Evolutionary conservation across 257 asterid species (phyloP).

Genomic region (Nicotiana benthamiana): DNA sequence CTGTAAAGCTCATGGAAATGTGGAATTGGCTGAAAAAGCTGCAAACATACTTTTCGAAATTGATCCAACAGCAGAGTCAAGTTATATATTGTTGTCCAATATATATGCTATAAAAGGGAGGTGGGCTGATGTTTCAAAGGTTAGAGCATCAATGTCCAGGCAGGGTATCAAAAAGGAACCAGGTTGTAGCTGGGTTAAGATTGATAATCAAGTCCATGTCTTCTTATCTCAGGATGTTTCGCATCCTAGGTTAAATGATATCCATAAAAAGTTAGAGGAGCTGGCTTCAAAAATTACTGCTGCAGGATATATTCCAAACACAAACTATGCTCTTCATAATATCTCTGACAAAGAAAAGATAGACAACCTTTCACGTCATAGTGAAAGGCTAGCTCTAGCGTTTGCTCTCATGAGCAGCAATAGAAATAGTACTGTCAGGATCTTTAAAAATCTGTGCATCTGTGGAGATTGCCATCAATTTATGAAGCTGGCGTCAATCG

Average conservation of each 20-base stretch:
- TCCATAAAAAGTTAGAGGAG: conserved; percentile 51
- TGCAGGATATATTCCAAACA: conserved; percentile 56
- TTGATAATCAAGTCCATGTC: conserved; percentile 55
- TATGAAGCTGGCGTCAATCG: conserved; percentile 57
- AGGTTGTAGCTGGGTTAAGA: conserved; percentile 86
- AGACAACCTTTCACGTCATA: conserved; percentile 55
- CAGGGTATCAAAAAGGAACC: conserved; percentile 74
- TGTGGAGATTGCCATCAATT: conserved; percentile 92
- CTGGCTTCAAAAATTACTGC: conserved; percentile 30
- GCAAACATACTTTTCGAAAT: conserved; percentile 53
- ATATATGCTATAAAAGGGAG: conserved; percentile 59
- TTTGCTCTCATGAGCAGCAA: conserved; percentile 53
- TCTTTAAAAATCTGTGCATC: conserved; percentile 73
- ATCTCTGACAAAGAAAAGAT: conserved; percentile 43
- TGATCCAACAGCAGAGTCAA: conserved; percentile 51
- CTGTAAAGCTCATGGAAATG: conserved; percentile 56
- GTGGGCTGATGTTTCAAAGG: conserved; percentile 64
- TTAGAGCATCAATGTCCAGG: conserved; percentile 50
- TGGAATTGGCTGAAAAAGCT: conserved; percentile 70
- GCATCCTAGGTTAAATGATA: conserved; percentile 51
- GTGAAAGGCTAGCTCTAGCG: conserved; percentile 83
- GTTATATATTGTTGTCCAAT: conserved; percentile 60
- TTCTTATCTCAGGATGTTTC: conserved; percentile 66
- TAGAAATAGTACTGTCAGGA: conserved; percentile 36
- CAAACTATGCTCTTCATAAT: conserved; percentile 45